Evolutionary conservation across 257 asterid species (phyloP).

Genomic region (Solanum corneliomulleri): DNA sequence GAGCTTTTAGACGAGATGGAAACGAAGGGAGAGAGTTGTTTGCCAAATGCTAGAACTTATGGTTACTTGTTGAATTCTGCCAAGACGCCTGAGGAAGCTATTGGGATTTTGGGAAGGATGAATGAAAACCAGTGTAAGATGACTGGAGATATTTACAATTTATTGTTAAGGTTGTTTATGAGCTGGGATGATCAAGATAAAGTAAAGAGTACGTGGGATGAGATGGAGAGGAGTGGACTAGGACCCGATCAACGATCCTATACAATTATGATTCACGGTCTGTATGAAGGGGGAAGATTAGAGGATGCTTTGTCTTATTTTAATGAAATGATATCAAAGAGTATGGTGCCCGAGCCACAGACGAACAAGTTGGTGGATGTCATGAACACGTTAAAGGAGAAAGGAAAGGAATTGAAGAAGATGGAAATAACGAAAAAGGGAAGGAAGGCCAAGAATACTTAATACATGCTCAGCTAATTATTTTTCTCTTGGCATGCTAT

Average conservation of each 20-base stretch:
- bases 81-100: constrained; percentile 41
- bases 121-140: constrained; percentile 30
- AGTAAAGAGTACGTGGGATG: constrained; percentile 40
- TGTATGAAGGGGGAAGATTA: constrained; percentile 31
- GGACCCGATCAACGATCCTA: constrained; percentile 75
- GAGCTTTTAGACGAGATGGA: constrained; percentile 62
- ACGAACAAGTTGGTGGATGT: constrained; percentile 49
- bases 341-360: constrained; percentile 45
- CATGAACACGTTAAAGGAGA: constrained; percentile 26
- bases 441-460: not conserved
- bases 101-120: constrained; percentile 50
- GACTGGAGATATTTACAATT: constrained; percentile 42
- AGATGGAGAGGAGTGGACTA: constrained; percentile 55
- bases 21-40: constrained; percentile 25
- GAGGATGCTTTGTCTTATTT: constrained; percentile 36
- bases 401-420: not conserved
- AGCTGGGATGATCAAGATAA: constrained; percentile 40
- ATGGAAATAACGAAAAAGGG: not conserved
- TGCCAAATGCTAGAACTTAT: constrained; percentile 51
- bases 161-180: constrained; percentile 64
- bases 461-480: not conserved
- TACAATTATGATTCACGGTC: constrained; percentile 56
- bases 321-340: constrained; percentile 51
- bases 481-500: not conserved
- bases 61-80: constrained; percentile 36